These are phyloP conservation scores for Microdochium bolleyi DNA, from an alignment of 2,329 filamentous ascomycete genomes.

Conservation along the genomic window DNA sequence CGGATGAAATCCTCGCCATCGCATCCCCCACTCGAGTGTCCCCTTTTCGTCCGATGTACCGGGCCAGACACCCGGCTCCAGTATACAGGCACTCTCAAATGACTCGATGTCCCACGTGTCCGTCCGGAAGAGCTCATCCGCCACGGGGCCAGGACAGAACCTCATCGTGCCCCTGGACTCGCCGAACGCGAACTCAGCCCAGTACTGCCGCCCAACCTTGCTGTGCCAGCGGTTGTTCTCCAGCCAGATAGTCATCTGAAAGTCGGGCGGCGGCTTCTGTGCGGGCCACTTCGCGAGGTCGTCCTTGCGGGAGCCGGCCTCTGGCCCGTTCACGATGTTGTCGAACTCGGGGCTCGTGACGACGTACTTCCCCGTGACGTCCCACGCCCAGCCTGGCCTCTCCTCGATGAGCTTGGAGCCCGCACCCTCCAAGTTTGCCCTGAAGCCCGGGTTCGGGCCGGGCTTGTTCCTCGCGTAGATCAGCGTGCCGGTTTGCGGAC, in stretches of 20 bases:
- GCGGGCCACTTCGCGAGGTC: not conserved
- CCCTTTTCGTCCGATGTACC: conserved; percentile 1
- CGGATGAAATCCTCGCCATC: conserved; percentile 4
- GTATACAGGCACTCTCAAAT: conserved; percentile 5
- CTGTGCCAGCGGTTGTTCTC: conserved; percentile 6
- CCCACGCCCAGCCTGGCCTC: conserved; percentile 5
- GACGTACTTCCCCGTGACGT: conserved; percentile 5
- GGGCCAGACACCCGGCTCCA: conserved; percentile 4
- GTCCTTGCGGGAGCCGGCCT: not conserved
- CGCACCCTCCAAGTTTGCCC: conserved; percentile 3
- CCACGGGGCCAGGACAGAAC: not conserved
- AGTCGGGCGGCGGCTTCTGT: conserved; percentile 1
- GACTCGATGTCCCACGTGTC: not conserved
- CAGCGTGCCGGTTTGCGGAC: conserved; percentile 4
- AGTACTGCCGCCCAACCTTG: conserved; percentile 5
- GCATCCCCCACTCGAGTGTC: conserved; percentile 4
- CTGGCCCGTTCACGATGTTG: not conserved
- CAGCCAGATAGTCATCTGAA: conserved; percentile 4
- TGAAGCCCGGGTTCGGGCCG: conserved; percentile 4
- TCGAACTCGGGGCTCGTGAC: conserved; percentile 3
- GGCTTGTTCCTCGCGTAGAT: conserved; percentile 6
- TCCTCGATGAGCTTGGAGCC: conserved; percentile 5
- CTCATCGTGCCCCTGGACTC: conserved; percentile 2
- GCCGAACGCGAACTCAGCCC: conserved; percentile 4
- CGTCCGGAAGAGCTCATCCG: not conserved